Evolutionary conservation across 345 rosid genomes (phyloP).

Genomic region (Salix suchowensis): DNA sequence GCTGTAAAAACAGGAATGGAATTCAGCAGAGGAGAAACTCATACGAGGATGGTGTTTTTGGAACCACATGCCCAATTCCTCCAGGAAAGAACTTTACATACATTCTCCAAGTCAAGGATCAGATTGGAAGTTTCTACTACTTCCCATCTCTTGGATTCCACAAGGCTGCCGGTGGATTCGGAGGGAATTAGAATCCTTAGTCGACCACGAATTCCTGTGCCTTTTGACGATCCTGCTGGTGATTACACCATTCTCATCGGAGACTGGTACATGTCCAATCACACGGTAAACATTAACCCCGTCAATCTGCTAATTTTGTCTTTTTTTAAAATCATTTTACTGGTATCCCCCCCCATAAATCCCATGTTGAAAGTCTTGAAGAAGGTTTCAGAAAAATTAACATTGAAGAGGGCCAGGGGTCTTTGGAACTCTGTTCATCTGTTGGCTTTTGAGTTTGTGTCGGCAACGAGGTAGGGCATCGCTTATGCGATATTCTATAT

Average conservation of each 20-base stretch:
- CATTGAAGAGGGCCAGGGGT: background rate
- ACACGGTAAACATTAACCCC: conserved; percentile 38
- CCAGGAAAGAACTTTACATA: conserved; percentile 81
- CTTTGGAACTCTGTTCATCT: background rate
- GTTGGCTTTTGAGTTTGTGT: background rate
- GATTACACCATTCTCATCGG: conserved; percentile 80
- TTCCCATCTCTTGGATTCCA: conserved; percentile 92
- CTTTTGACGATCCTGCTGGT: conserved; percentile 70
- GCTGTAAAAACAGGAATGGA: conserved; percentile 50
- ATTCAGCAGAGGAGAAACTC: conserved; percentile 85
- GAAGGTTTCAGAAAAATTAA: too few relatives aligned
- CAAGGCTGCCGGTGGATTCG: conserved; percentile 91
- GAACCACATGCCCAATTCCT: conserved; percentile 91
- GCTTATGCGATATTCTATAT: background rate
- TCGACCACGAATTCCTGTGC: conserved; percentile 80
- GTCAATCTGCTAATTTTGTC: background rate
- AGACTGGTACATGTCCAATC: conserved; percentile 70
- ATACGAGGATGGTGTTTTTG: conserved; percentile 67
- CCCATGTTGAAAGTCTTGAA: too few relatives aligned
- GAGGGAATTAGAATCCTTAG: conserved; percentile 74
- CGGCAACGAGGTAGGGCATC: background rate
- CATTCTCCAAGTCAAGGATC: conserved; percentile 78
- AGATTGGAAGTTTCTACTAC: conserved; percentile 85
- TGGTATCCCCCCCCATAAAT: too few relatives aligned
- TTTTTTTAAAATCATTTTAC: background rate